Evolutionary conservation across 352 stramenopile genomes (phyloP).

Genomic region (Pythium diclinum): DNA sequence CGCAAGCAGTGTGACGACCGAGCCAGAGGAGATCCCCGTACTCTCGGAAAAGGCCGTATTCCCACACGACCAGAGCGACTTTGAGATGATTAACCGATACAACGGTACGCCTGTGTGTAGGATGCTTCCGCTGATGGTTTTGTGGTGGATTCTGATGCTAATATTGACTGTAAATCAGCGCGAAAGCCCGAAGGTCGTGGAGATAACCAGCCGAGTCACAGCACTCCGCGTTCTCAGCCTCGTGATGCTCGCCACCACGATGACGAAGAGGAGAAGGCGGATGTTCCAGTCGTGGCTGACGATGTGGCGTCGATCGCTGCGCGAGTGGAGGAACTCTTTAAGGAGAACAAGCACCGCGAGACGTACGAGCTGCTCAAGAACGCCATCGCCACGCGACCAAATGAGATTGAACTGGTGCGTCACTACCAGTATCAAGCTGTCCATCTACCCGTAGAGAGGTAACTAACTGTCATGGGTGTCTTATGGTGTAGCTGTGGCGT

Average conservation of each 20-base stretch:
- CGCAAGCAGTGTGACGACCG: conserved; percentile 6
- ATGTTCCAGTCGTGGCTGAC: conserved; percentile 8
- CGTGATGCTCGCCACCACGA: conserved; percentile 7
- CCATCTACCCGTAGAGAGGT: too few species aligned
- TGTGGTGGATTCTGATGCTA: neutral
- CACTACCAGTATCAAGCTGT: neutral
- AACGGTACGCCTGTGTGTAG: conserved; percentile 9
- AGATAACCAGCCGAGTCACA: neutral
- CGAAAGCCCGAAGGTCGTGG: neutral
- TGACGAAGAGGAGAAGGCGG: conserved; percentile 38
- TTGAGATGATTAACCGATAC: conserved; percentile 53
- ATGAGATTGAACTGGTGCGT: conserved; percentile 49
- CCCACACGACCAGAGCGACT: conserved; percentile 48
- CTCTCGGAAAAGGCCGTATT: conserved; percentile 59
- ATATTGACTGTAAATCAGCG: neutral
- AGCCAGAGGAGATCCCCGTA: conserved; percentile 33
- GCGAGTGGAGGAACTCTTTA: conserved; percentile 47
- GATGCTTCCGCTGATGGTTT: neutral
- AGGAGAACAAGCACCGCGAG: conserved; percentile 41
- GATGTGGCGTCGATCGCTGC: conserved; percentile 36
- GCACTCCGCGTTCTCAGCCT: neutral
- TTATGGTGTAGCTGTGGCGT: conserved; percentile 47
- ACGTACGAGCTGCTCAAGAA: conserved; percentile 41
- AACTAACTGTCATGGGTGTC: neutral
- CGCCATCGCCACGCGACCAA: conserved; percentile 35